Percentiles rank a stretch among this genome's conserved stretches.
phyloP scores from a whole-genome alignment of 805 yeast species.

The Sungouiozyma ichnusensis region DNA sequence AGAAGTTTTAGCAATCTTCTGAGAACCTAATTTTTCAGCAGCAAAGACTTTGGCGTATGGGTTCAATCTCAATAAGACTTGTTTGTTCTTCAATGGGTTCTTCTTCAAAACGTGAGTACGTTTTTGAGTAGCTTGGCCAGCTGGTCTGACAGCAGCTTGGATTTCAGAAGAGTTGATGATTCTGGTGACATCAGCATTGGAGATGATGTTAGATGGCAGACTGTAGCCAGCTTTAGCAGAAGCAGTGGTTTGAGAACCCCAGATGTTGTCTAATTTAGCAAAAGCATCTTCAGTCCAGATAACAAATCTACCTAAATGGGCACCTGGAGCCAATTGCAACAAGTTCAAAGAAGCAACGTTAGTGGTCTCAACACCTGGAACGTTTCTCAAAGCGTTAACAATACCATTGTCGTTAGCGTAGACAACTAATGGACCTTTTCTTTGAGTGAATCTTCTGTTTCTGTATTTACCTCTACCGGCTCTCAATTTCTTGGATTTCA shows the following conservation, averaged over 20 bases:
- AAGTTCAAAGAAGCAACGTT: slow-evolving; percentile 86
- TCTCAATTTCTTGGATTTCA: slow-evolving; percentile 97
- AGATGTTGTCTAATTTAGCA: slow-evolving; percentile 90
- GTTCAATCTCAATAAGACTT: slow-evolving; percentile 94
- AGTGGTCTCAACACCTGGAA: slow-evolving; percentile 98
- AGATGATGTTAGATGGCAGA: slow-evolving; percentile 86
- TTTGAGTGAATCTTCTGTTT: slow-evolving; percentile 99
- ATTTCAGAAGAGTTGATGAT: slow-evolving; percentile 98
- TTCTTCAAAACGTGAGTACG: slow-evolving; percentile 93
- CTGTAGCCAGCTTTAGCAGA: slow-evolving; percentile 82
- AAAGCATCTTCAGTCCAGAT: slow-evolving; percentile 99
- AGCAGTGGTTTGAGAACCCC: slow-evolving; percentile 85
- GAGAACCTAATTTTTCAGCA: slow-evolving; percentile 81
- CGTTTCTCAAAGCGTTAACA: slow-evolving; percentile 97
- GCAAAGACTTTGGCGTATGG: slow-evolving; percentile 98
- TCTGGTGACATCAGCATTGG: slow-evolving; percentile 94
- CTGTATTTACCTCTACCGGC: slow-evolving; percentile 99
- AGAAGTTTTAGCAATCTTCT: slow-evolving; percentile 57
- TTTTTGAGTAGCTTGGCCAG: slow-evolving; percentile 90
- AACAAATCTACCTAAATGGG: slow-evolving; percentile 98
- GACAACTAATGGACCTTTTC: slow-evolving; percentile 99
- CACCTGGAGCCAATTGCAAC: slow-evolving; percentile 99
- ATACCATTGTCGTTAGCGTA: slow-evolving; percentile 97
- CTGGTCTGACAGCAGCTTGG: slow-evolving; percentile 94
- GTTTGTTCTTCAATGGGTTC: slow-evolving; percentile 99